Evolutionary conservation across 495 filamentous ascomycete species (phyloP).

Genomic region (Chaetomium cochliodes): DNA sequence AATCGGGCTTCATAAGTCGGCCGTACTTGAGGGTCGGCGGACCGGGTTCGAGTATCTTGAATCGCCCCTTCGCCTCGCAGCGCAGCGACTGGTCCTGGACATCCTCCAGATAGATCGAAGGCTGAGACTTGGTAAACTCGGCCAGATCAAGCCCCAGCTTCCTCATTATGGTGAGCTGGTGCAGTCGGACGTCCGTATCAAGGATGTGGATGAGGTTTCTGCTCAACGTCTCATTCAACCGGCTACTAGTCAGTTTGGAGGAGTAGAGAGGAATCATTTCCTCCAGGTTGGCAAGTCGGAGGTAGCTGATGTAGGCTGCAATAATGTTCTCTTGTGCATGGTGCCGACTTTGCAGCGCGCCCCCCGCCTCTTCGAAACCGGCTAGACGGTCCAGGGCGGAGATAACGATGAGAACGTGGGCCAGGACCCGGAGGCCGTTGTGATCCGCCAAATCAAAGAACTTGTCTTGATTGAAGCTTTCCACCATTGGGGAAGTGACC

Average conservation of each 20-base stretch:
- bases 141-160: slow-evolving; percentile 52
- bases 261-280: slow-evolving; percentile 84
- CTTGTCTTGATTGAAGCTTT: slow-evolving; percentile 38
- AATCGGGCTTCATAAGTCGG: slow-evolving; percentile 56
- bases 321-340: slow-evolving; percentile 62
- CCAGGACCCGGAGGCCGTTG: slow-evolving; percentile 57
- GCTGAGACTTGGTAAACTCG: slow-evolving; percentile 54
- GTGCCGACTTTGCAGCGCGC: slow-evolving; percentile 27
- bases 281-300: slow-evolving; percentile 65
- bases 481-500: slow-evolving; percentile 27
- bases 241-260: slow-evolving; percentile 60
- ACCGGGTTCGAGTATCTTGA: slow-evolving; percentile 51
- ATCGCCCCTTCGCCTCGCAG: slow-evolving; percentile 40
- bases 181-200: slow-evolving; percentile 44
- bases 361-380: slow-evolving; percentile 41
- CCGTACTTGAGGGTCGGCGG: slow-evolving; percentile 48
- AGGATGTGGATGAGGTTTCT: slow-evolving; percentile 57
- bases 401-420: slow-evolving; percentile 56
- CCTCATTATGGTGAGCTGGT: slow-evolving; percentile 63
- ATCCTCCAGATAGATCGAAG: slow-evolving; percentile 53
- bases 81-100: slow-evolving; percentile 28
- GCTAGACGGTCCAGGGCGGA: slow-evolving; percentile 53
- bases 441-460: slow-evolving; percentile 55
- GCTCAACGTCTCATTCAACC: slow-evolving; percentile 53
- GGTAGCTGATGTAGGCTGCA: slow-evolving; percentile 74